phyloP scores from a whole-genome alignment of 148 eudicot species.

The Amaranthus hypochondriacus region DNA sequence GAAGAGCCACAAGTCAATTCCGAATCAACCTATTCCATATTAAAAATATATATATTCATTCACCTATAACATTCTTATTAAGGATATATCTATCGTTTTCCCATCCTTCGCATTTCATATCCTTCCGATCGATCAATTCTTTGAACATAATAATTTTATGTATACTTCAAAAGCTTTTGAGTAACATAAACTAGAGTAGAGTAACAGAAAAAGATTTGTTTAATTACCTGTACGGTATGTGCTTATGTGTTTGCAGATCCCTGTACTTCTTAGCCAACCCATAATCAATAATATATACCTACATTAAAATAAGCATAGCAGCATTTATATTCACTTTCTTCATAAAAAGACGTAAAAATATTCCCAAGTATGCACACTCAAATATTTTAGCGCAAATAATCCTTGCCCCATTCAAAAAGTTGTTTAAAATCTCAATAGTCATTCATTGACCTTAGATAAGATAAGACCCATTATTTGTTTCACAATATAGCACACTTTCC shows the following conservation, averaged over 20 bases:
- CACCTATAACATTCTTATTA: too few species aligned
- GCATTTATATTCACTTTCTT: not conserved
- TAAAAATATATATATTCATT: too few species aligned
- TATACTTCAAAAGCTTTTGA: too few species aligned
- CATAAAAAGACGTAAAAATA: not conserved
- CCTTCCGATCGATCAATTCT: too few species aligned
- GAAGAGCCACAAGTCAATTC: too few species aligned
- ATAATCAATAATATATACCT: conserved; percentile 86
- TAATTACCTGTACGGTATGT: conserved; percentile 87
- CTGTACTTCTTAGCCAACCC: conserved; percentile 93
- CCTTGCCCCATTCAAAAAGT: not conserved
- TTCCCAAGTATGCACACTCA: not conserved
- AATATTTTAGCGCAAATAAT: not conserved
- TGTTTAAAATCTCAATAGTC: not conserved
- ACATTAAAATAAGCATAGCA: conserved; percentile 15
- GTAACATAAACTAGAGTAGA: not conserved
- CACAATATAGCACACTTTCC: not conserved
- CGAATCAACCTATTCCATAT: too few species aligned
- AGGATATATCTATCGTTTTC: too few species aligned
- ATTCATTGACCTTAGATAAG: not conserved
- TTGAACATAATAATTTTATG: too few species aligned
- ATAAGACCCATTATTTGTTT: not conserved
- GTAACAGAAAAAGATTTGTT: not conserved
- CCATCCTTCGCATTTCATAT: too few species aligned
- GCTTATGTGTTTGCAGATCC: conserved; percentile 95